phyloP scores from a whole-genome alignment of 2,329 filamentous ascomycete genomes.

The Fusarium coffeatum region DNA sequence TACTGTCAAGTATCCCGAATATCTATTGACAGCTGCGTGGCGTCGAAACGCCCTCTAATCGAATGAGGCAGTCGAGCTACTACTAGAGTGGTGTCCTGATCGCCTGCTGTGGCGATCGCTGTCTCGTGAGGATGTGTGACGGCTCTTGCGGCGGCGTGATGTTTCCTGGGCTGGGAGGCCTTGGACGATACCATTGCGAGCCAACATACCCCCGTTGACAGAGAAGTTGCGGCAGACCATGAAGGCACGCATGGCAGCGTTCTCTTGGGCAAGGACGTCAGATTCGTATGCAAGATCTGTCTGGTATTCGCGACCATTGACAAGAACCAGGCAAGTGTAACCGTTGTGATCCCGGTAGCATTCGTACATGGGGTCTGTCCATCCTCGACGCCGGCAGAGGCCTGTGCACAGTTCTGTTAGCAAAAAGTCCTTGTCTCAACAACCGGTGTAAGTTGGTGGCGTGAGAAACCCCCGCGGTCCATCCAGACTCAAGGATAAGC shows the following conservation, averaged over 20 bases:
- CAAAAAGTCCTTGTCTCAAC: constrained; percentile 22
- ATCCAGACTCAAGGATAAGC: neutral
- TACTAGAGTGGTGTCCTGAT: constrained; percentile 70
- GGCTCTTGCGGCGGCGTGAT: constrained; percentile 63
- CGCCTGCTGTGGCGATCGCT: constrained; percentile 60
- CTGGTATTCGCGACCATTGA: constrained; percentile 97
- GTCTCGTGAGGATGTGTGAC: constrained; percentile 62
- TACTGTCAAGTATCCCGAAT: constrained; percentile 17
- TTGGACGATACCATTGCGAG: constrained; percentile 75
- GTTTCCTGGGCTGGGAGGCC: constrained; percentile 68
- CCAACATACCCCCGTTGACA: constrained; percentile 92
- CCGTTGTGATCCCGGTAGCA: constrained; percentile 79
- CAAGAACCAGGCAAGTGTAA: constrained; percentile 89
- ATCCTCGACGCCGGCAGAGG: constrained; percentile 93
- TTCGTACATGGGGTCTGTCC: constrained; percentile 91
- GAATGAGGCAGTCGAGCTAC: constrained; percentile 70
- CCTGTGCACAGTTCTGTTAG: constrained; percentile 67
- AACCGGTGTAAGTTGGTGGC: neutral
- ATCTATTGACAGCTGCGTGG: constrained; percentile 4
- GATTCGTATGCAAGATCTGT: constrained; percentile 88
- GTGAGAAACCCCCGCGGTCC: neutral
- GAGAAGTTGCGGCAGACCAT: constrained; percentile 99
- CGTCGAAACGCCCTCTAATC: constrained; percentile 55
- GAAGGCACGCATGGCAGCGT: constrained; percentile 94
- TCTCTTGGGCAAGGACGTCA: constrained; percentile 86